These are phyloP conservation scores for Bipolaris zeicola DNA, from an alignment of 2,329 filamentous ascomycete genomes.

Conservation along the genomic window DNA sequence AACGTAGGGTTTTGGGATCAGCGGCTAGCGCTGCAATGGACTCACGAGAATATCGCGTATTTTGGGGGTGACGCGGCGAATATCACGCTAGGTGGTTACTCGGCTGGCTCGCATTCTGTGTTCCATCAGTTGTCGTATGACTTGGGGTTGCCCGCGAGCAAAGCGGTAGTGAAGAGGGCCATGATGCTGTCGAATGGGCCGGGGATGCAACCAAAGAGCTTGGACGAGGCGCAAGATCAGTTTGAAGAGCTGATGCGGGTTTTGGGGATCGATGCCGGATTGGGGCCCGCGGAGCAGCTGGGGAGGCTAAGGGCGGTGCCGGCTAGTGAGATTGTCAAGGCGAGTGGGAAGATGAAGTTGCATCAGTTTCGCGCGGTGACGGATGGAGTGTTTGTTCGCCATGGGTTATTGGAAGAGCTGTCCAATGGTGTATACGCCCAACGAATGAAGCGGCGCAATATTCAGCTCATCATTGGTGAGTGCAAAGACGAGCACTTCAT, in stretches of 20 bases:
- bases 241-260: conserved; percentile 57
- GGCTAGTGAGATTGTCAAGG: conserved; percentile 50
- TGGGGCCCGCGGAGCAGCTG: conserved; percentile 54
- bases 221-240: conserved; percentile 56
- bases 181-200: conserved; percentile 62
- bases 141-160: conserved; percentile 53
- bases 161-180: conserved; percentile 57
- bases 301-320: conserved; percentile 51
- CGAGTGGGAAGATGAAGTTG: conserved; percentile 51
- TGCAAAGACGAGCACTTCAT: conserved; percentile 60
- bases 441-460: conserved; percentile 51
- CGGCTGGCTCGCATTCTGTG: conserved; percentile 61
- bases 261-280: conserved; percentile 51
- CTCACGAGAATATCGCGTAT: conserved; percentile 56
- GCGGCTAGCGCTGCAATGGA: conserved; percentile 62
- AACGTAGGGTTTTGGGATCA: conserved; percentile 66
- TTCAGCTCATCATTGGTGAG: conserved; percentile 61
- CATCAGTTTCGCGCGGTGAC: conserved; percentile 62
- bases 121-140: conserved; percentile 65
- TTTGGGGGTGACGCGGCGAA: conserved; percentile 59
- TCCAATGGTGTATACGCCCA: conserved; percentile 56
- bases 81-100: conserved; percentile 62
- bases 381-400: conserved; percentile 56
- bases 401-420: conserved; percentile 53
- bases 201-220: conserved; percentile 58